These are phyloP conservation scores for Thermomyces lanuginosus DNA, from an alignment of 2,329 filamentous ascomycete genomes.

Conservation along the genomic window DNA sequence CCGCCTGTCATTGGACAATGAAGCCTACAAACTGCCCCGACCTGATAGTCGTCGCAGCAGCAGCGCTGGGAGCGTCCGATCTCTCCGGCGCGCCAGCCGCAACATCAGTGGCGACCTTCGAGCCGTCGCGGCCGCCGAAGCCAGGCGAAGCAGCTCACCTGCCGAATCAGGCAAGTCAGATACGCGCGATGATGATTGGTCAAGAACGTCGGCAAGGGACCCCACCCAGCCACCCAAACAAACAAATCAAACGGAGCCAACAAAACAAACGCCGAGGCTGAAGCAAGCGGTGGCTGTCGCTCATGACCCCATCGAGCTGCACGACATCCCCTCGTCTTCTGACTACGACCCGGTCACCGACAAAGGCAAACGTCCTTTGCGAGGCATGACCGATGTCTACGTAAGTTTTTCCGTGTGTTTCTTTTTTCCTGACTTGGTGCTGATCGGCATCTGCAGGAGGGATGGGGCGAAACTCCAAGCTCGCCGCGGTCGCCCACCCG, in stretches of 20 bases:
- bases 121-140: conserved; percentile 15
- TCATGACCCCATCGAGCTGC: conserved; percentile 20
- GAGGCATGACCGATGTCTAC: conserved; percentile 84
- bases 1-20: conserved; percentile 19
- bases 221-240: conserved; percentile 14
- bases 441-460: conserved; percentile 48
- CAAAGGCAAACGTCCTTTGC: conserved; percentile 68
- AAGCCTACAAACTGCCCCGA: conserved; percentile 7
- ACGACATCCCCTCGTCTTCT: conserved; percentile 33
- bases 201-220: conserved; percentile 1
- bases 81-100: conserved; percentile 52
- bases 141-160: neutral
- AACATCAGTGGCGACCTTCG: conserved; percentile 61
- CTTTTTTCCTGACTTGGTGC: conserved; percentile 10
- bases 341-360: conserved; percentile 62
- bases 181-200: too few relatives aligned
- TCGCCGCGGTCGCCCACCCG: conserved; percentile 85
- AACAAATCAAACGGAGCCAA: conserved; percentile 3
- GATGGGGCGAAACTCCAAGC: conserved; percentile 68
- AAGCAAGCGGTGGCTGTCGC: conserved; percentile 2
- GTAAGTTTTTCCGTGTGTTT: conserved; percentile 43
- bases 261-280: conserved; percentile 7
- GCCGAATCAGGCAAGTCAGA: too few relatives aligned
- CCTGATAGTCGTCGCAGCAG: conserved; percentile 35
- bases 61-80: conserved; percentile 42